Evolutionary conservation across 2,329 filamentous ascomycete species (phyloP).

Genomic region (Aciculosporium take): DNA sequence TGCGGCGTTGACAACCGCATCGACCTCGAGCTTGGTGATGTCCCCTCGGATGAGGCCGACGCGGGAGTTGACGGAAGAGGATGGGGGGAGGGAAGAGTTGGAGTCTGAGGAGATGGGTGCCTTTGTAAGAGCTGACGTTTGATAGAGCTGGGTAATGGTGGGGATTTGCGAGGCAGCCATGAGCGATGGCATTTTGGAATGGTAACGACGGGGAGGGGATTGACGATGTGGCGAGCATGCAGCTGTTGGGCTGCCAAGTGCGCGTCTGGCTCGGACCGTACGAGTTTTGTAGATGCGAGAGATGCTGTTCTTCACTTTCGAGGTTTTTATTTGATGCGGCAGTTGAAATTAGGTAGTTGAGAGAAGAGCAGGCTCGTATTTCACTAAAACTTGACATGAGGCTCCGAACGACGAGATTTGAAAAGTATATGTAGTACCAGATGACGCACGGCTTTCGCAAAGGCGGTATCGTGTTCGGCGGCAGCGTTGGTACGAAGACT

Average conservation of each 20-base stretch:
- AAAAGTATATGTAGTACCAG: background rate
- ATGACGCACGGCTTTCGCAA: background rate
- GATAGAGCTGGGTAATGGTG: slow-evolving; percentile 52
- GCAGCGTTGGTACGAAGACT: background rate
- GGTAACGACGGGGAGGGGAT: background rate
- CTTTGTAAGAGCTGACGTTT: slow-evolving; percentile 19
- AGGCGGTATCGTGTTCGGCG: background rate
- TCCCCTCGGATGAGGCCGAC: slow-evolving; percentile 60
- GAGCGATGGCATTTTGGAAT: slow-evolving; percentile 3
- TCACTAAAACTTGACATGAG: background rate
- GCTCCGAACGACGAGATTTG: background rate
- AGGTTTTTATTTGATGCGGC: too few relatives aligned
- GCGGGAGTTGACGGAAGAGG: slow-evolving; percentile 50
- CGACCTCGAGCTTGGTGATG: slow-evolving; percentile 65
- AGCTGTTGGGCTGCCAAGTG: background rate
- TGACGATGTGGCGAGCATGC: background rate
- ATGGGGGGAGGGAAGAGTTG: slow-evolving; percentile 19
- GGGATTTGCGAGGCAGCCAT: slow-evolving; percentile 42
- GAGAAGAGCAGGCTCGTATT: background rate
- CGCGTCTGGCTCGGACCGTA: background rate
- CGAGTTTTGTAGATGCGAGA: background rate
- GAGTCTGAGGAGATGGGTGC: slow-evolving; percentile 6
- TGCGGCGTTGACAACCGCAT: slow-evolving; percentile 87
- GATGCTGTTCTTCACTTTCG: background rate
- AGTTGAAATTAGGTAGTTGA: background rate